These are phyloP conservation scores for Colletotrichum abscissum DNA, from an alignment of 2,329 filamentous ascomycete genomes.

Conservation along the genomic window DNA sequence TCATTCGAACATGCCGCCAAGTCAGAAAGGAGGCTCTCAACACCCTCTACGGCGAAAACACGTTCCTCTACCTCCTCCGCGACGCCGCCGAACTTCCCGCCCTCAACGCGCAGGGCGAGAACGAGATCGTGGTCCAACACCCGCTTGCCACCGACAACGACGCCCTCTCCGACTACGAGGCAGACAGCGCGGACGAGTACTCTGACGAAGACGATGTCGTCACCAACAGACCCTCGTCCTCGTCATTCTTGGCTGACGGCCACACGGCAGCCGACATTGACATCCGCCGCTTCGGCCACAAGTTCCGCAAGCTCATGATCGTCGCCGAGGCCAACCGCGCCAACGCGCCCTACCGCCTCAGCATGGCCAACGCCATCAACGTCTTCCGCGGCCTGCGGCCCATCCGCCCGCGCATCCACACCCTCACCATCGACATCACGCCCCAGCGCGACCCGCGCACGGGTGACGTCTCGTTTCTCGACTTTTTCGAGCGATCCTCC, in stretches of 20 bases:
- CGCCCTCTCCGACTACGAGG: slow-evolving; percentile 9
- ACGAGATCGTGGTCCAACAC: slow-evolving; percentile 27
- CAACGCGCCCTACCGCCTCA: slow-evolving; percentile 36
- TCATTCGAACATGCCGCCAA: slow-evolving; percentile 50
- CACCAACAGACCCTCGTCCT: background rate
- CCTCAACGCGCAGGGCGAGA: slow-evolving; percentile 35
- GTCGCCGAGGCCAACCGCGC: slow-evolving; percentile 56
- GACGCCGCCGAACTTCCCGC: slow-evolving; percentile 43
- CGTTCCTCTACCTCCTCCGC: slow-evolving; percentile 58
- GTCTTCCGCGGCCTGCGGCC: slow-evolving; percentile 44
- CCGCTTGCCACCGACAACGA: background rate
- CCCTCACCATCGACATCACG: slow-evolving; percentile 54
- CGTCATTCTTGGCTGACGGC: slow-evolving; percentile 40
- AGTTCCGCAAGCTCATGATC: slow-evolving; percentile 55
- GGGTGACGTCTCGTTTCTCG: slow-evolving; percentile 46
- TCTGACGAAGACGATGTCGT: background rate
- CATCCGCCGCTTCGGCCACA: slow-evolving; percentile 49
- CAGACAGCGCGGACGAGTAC: slow-evolving; percentile 13
- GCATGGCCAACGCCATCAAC: slow-evolving; percentile 49
- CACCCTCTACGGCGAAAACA: slow-evolving; percentile 60
- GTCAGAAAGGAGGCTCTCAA: slow-evolving; percentile 50
- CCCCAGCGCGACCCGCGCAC: slow-evolving; percentile 38
- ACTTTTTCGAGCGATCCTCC: slow-evolving; percentile 47
- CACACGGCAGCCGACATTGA: slow-evolving; percentile 44
- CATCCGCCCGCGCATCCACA: slow-evolving; percentile 47